Base-by-base conservation (phyloP, 306 rosid species). In the Quercus mongolica region DNA sequence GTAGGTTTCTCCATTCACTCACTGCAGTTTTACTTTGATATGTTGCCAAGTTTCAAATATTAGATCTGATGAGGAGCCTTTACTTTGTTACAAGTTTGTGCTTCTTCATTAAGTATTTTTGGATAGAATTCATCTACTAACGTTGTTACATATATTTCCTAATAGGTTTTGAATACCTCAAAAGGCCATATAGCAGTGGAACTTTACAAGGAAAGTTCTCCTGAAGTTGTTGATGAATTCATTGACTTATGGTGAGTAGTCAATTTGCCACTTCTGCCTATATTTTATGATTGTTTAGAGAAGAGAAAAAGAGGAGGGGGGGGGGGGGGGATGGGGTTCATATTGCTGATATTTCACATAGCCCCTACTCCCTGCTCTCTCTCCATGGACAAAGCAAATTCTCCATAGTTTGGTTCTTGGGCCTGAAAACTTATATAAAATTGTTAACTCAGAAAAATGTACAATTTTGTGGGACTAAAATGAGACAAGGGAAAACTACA, bases 211-310 rank as follows among this genome's bases (percentile, higher is more conserved):
- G 98, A 95, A 6, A 91, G 88, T 73, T 88, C 98, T 82, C 97
- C 99, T 52, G 99, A 95, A 85, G 97, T 88, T 76, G 99, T 95
- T 81, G 99, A 95, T 80, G 95, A 92, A 87, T 95, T 95, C 90
- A 90, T 92, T 72, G 97, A 95, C 88, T 88, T 92, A 77, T 91
- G 99, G 99, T 95, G 80, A 90, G 99, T 90, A 71, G 63, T 70
- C 21, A 23, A 56, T 78, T 81, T 72, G 59, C 15, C 75, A 56
- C 21, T 76, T 62, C n/a, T 58, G 8, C 19, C 12, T 63, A 0
- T 26, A 63, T 12, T 61, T 28, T 28, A 28, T 28, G 41, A 63
- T 26, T 23, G 26, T 20, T 59, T 8, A 4, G 20, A 5, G 46
- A 41, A 8, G 46, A 41, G 11, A 41, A 2, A 41, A 41, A 8